Conservation (phyloP, 2,329 filamentous ascomycete genomes). For the Colletotrichum liriopes region DNA sequence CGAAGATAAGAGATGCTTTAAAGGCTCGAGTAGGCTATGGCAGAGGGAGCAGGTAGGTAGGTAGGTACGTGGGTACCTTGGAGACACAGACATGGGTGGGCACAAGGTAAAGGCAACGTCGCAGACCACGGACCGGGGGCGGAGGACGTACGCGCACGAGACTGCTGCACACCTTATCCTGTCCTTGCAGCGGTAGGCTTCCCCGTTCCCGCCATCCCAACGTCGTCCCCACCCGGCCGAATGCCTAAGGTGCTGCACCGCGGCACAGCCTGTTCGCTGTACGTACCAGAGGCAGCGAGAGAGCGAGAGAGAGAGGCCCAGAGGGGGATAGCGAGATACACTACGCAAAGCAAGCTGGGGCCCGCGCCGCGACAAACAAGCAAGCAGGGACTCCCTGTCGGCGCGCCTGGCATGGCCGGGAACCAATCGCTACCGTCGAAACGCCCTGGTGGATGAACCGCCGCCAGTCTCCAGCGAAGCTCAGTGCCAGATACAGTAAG, state of each 20-base stretch:
- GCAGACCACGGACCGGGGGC: slow-evolving; percentile 21
- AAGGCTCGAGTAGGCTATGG: not conserved
- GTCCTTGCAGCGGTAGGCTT: slow-evolving; percentile 21
- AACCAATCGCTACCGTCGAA: slow-evolving; percentile 36
- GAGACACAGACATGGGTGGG: slow-evolving; percentile 17
- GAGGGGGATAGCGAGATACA: not conserved
- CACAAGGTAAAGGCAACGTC: slow-evolving; percentile 40
- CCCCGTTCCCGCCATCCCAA: slow-evolving; percentile 22
- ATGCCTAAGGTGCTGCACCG: no score
- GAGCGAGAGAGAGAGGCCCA: no score
- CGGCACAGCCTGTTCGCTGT: no score
- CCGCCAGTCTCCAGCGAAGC: slow-evolving; percentile 3
- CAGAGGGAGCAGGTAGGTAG: not conserved
- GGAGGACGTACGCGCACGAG: not conserved
- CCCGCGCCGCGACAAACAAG: slow-evolving; percentile 12
- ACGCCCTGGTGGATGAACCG: slow-evolving; percentile 34
- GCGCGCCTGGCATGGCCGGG: slow-evolving; percentile 24
- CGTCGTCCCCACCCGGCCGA: not conserved
- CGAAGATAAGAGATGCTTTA: slow-evolving; percentile 37
- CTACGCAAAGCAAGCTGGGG: slow-evolving; percentile 16
- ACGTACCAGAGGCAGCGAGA: no score
- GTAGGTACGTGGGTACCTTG: not conserved
- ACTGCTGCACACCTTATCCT: slow-evolving; percentile 7
- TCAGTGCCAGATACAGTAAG: slow-evolving; percentile 31
- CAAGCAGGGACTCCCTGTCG: slow-evolving; percentile 25